Evolutionary conservation across 768 basidiomycete genomes (phyloP).

Genomic region (Harrya chromipes): DNA sequence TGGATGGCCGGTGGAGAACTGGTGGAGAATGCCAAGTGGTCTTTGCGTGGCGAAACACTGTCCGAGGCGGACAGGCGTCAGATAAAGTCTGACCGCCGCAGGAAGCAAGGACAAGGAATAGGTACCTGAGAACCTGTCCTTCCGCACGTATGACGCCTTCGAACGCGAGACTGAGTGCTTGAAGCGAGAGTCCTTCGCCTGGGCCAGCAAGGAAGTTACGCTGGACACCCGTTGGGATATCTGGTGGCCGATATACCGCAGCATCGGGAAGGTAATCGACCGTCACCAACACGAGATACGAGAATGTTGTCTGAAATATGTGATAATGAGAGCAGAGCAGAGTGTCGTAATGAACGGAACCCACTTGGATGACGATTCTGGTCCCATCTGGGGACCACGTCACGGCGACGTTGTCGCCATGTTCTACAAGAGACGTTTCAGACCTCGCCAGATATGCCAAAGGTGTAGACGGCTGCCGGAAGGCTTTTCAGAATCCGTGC

Average conservation of each 20-base stretch:
- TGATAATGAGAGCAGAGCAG: not conserved
- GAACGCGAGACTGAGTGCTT: constrained; percentile 64
- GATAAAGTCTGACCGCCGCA: not conserved
- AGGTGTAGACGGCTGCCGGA: constrained; percentile 60
- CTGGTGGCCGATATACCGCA: constrained; percentile 53
- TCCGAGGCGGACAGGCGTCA: not conserved
- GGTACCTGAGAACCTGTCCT: constrained; percentile 67
- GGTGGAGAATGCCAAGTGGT: constrained; percentile 72
- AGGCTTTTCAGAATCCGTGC: not conserved
- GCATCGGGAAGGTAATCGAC: constrained; percentile 57
- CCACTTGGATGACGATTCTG: constrained; percentile 76
- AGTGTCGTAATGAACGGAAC: constrained; percentile 21
- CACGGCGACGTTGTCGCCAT: constrained; percentile 74
- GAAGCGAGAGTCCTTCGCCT: constrained; percentile 73
- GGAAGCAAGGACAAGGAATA: constrained; percentile 1
- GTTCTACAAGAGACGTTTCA: constrained; percentile 69
- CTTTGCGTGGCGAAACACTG: constrained; percentile 73
- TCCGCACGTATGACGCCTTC: constrained; percentile 83
- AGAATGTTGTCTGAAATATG: constrained; percentile 63
- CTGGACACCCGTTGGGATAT: constrained; percentile 46
- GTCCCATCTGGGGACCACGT: constrained; percentile 84
- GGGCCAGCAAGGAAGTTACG: constrained; percentile 74
- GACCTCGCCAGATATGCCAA: constrained; percentile 76
- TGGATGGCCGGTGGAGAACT: constrained; percentile 72
- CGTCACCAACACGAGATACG: constrained; percentile 73